Base-by-base conservation (phyloP, 2,329 filamentous ascomycete species). In the Cercospora brassicicola region DNA sequence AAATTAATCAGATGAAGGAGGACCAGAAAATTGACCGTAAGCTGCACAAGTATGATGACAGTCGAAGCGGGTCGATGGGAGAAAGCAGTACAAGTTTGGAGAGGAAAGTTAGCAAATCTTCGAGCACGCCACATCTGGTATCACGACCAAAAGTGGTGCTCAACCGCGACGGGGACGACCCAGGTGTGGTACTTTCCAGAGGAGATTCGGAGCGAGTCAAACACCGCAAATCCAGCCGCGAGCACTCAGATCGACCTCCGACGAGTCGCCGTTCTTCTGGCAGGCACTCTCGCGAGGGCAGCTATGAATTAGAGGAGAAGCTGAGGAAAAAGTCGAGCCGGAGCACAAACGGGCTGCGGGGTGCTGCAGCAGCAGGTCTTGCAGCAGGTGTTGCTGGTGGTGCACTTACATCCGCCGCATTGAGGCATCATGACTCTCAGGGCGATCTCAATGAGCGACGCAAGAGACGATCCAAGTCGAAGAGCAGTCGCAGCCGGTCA, bases 1-100 rank as follows among this genome's bases (percentile, higher is more conserved):
- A 99, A 79, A 84, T 99, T 55, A 94, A 93, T 74, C 92, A 93
- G 9, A 84, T 99, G 64, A 97, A 97, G 79, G 89, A 94, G 74
- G 93, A 97, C 76, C 91, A 94, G 78, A 94, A 92, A 78, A 90
- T 90, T 71, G 88, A 90, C 70, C 86, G 90, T 71, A 90, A 88
- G 74, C 88, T 87, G 10, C 88, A 87, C 65, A 90, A 89, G 67
- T 94, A 91, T 33, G 87, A 90, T 31, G 84, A 84, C 64, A 87
- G 89, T 68, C 83, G 87, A 77, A 84, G 88, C 73, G 87, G 88
- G 64, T 69, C 72, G 15, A 69, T 68, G 59, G 66, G 67, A 30
- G 84, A 86, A 69, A 88, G 90, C 53, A 79, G 78, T 39, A 78
- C 81, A 64, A 82, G 82, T 15, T 77, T 85, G 33, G 80, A 82